Evolutionary conservation across 1,139 yeast species (phyloP).

Genomic region (Pichia cactophila): DNA sequence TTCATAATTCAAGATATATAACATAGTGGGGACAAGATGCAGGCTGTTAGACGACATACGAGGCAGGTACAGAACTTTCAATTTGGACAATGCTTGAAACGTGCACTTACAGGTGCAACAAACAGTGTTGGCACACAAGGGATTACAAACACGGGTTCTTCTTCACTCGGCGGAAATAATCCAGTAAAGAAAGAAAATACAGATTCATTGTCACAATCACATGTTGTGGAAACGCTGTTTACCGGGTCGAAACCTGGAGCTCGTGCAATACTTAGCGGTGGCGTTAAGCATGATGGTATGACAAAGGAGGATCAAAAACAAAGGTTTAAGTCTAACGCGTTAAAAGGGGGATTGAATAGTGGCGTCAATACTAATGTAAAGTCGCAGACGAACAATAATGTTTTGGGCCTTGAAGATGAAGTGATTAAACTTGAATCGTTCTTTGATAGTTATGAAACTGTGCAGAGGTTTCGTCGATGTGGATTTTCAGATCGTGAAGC

Average conservation of each 20-base stretch:
- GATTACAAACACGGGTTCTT: not conserved
- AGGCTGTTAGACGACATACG: not conserved
- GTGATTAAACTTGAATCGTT: slow-evolving; percentile 24
- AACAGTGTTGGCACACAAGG: not conserved
- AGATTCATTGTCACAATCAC: not conserved
- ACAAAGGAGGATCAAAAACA: not conserved
- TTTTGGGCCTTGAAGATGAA: slow-evolving; percentile 14
- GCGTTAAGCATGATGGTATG: not conserved
- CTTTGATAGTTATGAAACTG: slow-evolving; percentile 44
- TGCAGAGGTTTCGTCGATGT: slow-evolving; percentile 33
- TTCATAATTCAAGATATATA: not conserved
- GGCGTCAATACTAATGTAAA: not conserved
- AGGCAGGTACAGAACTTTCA: not conserved
- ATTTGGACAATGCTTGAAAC: not conserved
- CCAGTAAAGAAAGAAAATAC: not conserved
- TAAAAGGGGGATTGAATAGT: too few relatives aligned
- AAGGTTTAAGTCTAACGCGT: not conserved
- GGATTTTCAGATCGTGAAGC: slow-evolving; percentile 53
- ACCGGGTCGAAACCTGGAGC: not conserved
- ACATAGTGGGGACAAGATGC: not conserved
- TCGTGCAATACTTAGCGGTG: not conserved
- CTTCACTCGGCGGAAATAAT: not conserved
- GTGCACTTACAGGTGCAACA: not conserved
- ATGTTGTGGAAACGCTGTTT: not conserved
- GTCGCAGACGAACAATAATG: not conserved